Evolutionary conservation across 495 filamentous ascomycete genomes (phyloP), one percentile per base, ranked within the genome.

Genomic region (Paragyromitra xinjiangensis): DNA sequence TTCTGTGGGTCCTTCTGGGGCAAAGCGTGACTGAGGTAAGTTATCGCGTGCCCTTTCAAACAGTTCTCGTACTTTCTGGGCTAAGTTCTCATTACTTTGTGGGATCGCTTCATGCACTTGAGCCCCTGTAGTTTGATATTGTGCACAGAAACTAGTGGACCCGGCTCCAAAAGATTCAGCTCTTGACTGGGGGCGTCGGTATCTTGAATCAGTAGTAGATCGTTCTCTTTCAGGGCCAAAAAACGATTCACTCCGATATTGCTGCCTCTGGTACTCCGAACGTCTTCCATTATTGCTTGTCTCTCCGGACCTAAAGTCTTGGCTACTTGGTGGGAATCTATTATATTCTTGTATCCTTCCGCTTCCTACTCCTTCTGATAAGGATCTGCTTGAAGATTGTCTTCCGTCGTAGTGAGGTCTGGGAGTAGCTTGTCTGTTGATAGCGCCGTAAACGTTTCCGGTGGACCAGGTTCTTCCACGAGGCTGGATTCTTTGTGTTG

Each of bases 21-120:
- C n/a, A 1, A 12, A n/a, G 7, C 6, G 6, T 9, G 68, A 6
- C 1, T 1, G 56, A 6, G 68, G 42, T 42, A 62, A 39, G 42
- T 24, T 62, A 7, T 29, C n/a, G 6, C 56, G 26, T 51, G 68
- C 68, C 40, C 42, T 63, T 2, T 63, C 56, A 12, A 50, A 50
- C 6, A 71, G 6, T 24, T 51, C 29, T 12, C 44, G 56, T 22
- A 42, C 29, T 16, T 26, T 50, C 14, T 62, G 68, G 6, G 44
- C 55, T 40, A 63, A 39, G 14, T 39, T 40, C 26, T 71, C 56
- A 26, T 39, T 29, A 8, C 40, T 26, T 40, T 8, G 16, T 62
- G 42, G 6, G 24, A 22, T 6, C 39, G 22, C n/a, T 50, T 63
- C 42, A 11, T 40, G 16, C 6, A 9, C 29, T 11, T n/a, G 55